A percentile compares a stretch with the other conserved stretches of the same genome.
These are phyloP conservation scores for Jamesozyma lodderae DNA, from an alignment of 805 yeast genomes.

Conservation along the genomic window DNA sequence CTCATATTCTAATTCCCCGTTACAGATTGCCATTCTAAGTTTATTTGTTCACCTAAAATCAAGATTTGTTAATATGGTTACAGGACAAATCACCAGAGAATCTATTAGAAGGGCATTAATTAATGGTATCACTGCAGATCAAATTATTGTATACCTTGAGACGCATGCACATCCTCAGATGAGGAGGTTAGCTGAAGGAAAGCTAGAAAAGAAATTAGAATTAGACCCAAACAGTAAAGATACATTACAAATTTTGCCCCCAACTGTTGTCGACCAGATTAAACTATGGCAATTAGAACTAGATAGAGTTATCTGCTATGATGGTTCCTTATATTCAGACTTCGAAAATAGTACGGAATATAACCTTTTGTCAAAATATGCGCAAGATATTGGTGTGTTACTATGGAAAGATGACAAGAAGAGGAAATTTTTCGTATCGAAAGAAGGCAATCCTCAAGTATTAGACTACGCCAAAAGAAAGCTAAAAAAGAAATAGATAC, in stretches of 20 bases:
- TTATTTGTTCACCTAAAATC: slow-evolving; percentile 78
- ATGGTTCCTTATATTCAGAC: slow-evolving; percentile 83
- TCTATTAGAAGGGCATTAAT: slow-evolving; percentile 74
- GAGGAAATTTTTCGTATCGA: slow-evolving; percentile 74
- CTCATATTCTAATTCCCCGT: slow-evolving; percentile 87
- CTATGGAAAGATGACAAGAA: slow-evolving; percentile 73
- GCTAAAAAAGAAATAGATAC: slow-evolving; percentile 9
- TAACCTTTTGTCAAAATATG: slow-evolving; percentile 61
- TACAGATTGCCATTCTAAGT: slow-evolving; percentile 87
- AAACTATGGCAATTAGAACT: slow-evolving; percentile 92
- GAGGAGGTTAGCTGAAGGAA: slow-evolving; percentile 64
- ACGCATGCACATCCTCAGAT: slow-evolving; percentile 93
- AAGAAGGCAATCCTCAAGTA: slow-evolving; percentile 81
- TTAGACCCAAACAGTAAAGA: slow-evolving; percentile 41
- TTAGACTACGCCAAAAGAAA: slow-evolving; percentile 76
- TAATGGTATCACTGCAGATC: slow-evolving; percentile 92
- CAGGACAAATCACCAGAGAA: slow-evolving; percentile 89
- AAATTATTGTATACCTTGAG: slow-evolving; percentile 78
- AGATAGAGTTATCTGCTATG: slow-evolving; percentile 80
- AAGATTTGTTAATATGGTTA: slow-evolving; percentile 83
- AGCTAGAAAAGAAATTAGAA: slow-evolving; percentile 56
- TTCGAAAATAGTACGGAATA: slow-evolving; percentile 72
- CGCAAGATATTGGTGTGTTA: slow-evolving; percentile 83
- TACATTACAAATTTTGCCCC: slow-evolving; percentile 64
- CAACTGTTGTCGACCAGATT: slow-evolving; percentile 95